A percentile compares a stretch with the other conserved stretches of the same genome.
Evolutionary conservation across 345 rosid species (phyloP).

Genomic region (Diplotaxis tenuifolia): DNA sequence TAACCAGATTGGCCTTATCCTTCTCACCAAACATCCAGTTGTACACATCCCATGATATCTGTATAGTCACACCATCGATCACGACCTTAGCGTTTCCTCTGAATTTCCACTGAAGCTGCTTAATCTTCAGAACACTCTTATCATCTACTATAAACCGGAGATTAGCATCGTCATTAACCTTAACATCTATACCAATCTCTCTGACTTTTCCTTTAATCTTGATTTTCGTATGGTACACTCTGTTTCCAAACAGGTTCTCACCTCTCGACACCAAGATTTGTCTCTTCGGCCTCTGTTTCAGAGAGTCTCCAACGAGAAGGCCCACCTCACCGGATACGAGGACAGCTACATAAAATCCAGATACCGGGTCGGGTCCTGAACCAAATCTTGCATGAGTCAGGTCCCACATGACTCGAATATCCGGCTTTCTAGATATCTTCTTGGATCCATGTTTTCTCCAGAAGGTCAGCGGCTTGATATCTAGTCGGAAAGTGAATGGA

Average conservation of each 20-base stretch:
- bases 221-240: constrained; percentile 58
- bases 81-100: constrained; percentile 74
- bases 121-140: constrained; percentile 56
- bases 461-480: constrained; percentile 49
- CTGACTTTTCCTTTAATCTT: constrained; percentile 57
- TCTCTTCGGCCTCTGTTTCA: constrained; percentile 40
- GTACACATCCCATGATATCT: constrained; percentile 87
- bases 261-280: constrained; percentile 59
- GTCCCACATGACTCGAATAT: constrained; percentile 62
- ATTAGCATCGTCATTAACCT: constrained; percentile 33
- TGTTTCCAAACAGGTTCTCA: constrained; percentile 68
- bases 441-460: constrained; percentile 82
- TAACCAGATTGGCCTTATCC: constrained; percentile 18
- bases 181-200: constrained; percentile 59
- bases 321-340: constrained; percentile 55
- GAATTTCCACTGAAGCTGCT: constrained; percentile 80
- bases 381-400: constrained; percentile 67
- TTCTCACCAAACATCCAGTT: constrained; percentile 62
- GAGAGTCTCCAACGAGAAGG: constrained; percentile 67
- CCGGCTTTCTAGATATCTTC: constrained; percentile 36
- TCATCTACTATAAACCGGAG: constrained; percentile 57
- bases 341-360: constrained; percentile 71
- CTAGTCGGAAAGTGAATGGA: constrained; percentile 55
- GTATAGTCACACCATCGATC: constrained; percentile 62
- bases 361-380: constrained; percentile 67